Evolutionary conservation across 208 protist genomes (phyloP).

Genomic region (Borovskyia barvae): DNA sequence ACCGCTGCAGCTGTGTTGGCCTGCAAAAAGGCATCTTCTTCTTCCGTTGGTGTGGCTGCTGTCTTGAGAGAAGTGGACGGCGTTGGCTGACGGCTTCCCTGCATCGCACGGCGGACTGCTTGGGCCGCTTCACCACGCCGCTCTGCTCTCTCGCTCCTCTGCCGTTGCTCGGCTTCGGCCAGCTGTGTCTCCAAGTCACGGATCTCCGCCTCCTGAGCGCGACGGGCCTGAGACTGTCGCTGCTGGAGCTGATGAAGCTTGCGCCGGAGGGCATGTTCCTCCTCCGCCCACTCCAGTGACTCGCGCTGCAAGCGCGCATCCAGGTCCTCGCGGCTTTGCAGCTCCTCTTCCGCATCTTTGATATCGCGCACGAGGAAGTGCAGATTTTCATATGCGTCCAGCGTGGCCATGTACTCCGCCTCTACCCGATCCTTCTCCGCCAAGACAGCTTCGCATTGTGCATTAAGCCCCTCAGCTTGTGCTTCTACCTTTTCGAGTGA

Average conservation of each 20-base stretch:
- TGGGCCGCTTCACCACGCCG: slow-evolving; percentile 34
- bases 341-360: slow-evolving; percentile 61
- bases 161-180: slow-evolving; percentile 35
- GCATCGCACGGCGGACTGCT: slow-evolving; percentile 23
- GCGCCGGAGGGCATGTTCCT: slow-evolving; percentile 69
- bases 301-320: slow-evolving; percentile 67
- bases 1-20: slow-evolving; percentile 32
- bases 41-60: slow-evolving; percentile 5
- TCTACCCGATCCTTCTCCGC: slow-evolving; percentile 62
- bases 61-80: background rate
- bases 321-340: slow-evolving; percentile 62
- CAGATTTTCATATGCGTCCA: slow-evolving; percentile 85
- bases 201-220: slow-evolving; percentile 54
- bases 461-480: slow-evolving; percentile 53
- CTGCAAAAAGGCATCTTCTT: slow-evolving; percentile 47
- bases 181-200: slow-evolving; percentile 60
- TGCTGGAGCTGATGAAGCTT: slow-evolving; percentile 53
- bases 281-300: slow-evolving; percentile 75
- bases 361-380: slow-evolving; percentile 76
- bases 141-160: slow-evolving; percentile 42
- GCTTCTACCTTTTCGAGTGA: slow-evolving; percentile 69
- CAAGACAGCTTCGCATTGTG: slow-evolving; percentile 47
- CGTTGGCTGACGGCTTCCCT: slow-evolving; percentile 19
- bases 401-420: slow-evolving; percentile 64
- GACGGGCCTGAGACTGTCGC: slow-evolving; percentile 40